Evolutionary conservation across 139 green algal genomes (phyloP), one percentile per base, ranked within the genome.

Genomic region (Chlorella vulgaris): DNA sequence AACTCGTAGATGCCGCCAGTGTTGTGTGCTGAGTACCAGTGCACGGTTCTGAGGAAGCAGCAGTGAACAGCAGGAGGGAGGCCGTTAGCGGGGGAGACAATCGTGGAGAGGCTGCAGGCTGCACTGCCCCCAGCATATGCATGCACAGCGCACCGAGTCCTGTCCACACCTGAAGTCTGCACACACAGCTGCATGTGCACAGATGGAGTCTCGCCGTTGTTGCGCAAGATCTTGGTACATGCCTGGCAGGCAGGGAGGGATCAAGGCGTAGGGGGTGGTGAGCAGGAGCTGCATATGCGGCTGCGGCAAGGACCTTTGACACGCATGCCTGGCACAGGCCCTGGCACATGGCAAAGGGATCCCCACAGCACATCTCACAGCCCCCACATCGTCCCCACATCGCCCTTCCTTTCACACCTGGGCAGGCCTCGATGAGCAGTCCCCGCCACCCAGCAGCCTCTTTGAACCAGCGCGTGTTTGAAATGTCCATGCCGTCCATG

Each of bases 381-480:
- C 47, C 15, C 47, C 47, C 47, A 10, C 47, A 55, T 15, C 10
- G 13, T 24, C 47, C 13, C 47, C 47, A 55, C 47, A 10, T 15
- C 47, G 47, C 10, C 15, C 47, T 15, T 10, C 47, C 55, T 24
- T 7, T 63, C 15, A 5, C 7, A 13, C 29, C 61, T 31, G 61
- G 29, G 61, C 31, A 29, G 3, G 61, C 61, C n/a, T 68, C 61
- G 15, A 68, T 29, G 13, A 68, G 61, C 61, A 68, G 29, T n/a
- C 61, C 61, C 4, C 26, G 29, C 61, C 61, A 68, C 29, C 31
- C 31, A 15, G 61, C 61, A 2, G 61, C 61, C 28, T 38, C 22
- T n/a, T 68, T n/a, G 29, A 68, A 29, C 61, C 61, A 68, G 29
- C 36, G 61, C 29, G 61, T 68, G 61, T 68, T 68, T n/a, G 61